Percentiles rank a stretch among this genome's conserved stretches.
Evolutionary conservation across 2,329 filamentous ascomycete genomes (phyloP).

Genomic region (Cercospora beticola): DNA sequence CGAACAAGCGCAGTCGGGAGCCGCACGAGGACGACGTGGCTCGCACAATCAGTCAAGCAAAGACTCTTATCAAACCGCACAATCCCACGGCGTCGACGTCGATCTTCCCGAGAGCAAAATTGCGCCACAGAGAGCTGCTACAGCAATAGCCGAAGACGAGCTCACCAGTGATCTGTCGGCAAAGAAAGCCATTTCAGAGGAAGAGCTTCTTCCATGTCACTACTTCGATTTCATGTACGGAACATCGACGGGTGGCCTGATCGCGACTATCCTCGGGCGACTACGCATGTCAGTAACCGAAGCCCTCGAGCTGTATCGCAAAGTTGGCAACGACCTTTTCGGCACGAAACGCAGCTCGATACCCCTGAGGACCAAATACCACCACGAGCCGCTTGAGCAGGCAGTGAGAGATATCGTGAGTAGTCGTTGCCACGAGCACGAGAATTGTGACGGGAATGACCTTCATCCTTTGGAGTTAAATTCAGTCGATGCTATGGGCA

Average conservation of each 20-base stretch:
- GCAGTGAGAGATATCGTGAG: conserved; percentile 49
- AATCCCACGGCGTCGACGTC: conserved; percentile 20
- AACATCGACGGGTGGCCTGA: conserved; percentile 54
- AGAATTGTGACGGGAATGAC: conserved; percentile 46
- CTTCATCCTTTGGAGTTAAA: conserved; percentile 45
- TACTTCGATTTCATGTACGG: conserved; percentile 58
- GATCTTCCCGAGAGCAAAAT: conserved; percentile 10
- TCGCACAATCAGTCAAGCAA: conserved; percentile 18
- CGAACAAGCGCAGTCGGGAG: conserved; percentile 23
- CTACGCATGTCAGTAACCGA: conserved; percentile 52
- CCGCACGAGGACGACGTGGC: conserved; percentile 18
- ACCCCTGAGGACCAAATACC: conserved; percentile 51
- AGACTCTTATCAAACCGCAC: conserved; percentile 21
- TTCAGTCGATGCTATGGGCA: conserved; percentile 10
- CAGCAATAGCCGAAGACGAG: conserved; percentile 21
- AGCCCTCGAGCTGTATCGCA: conserved; percentile 49
- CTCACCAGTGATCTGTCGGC: conserved; percentile 25
- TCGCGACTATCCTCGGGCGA: conserved; percentile 52
- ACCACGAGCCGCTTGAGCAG: conserved; percentile 50
- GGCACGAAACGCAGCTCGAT: conserved; percentile 46
- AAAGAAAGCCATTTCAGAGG: conserved; percentile 39
- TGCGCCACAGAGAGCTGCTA: conserved; percentile 20
- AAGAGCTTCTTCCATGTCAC: conserved; percentile 50
- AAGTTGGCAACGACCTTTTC: conserved; percentile 51
- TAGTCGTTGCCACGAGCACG: conserved; percentile 47